Percentiles rank a stretch among this genome's conserved stretches.
Evolutionary conservation across 495 filamentous ascomycete species (phyloP).

Genomic region (Gamarada debralockiae): DNA sequence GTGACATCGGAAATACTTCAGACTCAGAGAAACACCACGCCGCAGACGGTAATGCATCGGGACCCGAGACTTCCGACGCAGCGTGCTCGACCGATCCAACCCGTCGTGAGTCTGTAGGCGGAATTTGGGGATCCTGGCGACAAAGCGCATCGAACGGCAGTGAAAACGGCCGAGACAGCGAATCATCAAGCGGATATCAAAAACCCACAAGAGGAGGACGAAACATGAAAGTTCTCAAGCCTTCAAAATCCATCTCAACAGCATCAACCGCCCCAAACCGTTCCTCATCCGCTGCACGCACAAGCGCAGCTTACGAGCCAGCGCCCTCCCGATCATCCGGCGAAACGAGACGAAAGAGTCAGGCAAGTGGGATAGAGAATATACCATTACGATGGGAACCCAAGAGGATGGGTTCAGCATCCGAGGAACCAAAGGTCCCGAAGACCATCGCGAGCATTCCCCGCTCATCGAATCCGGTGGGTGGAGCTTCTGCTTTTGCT

Average conservation of each 20-base stretch:
- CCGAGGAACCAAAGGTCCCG: constrained; percentile 35
- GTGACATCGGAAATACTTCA: constrained; percentile 28
- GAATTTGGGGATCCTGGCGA: constrained; percentile 68
- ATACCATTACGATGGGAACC: constrained; percentile 28
- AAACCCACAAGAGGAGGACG: constrained; percentile 48
- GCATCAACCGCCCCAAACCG: constrained; percentile 23
- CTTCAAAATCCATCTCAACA: constrained; percentile 50
- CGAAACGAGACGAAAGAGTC: constrained; percentile 24
- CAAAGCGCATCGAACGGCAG: constrained; percentile 35
- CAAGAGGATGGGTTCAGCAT: constrained; percentile 21
- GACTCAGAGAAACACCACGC: constrained; percentile 30
- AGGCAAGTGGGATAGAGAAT: constrained; percentile 24
- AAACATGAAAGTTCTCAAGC: constrained; percentile 76
- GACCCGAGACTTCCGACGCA: constrained; percentile 28
- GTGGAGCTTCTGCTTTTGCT: constrained; percentile 91
- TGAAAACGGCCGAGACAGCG: constrained; percentile 14
- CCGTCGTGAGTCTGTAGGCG: constrained; percentile 41
- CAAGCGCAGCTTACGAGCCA: constrained; percentile 42
- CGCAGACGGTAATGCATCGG: constrained; percentile 26
- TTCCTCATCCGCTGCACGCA: constrained; percentile 27
- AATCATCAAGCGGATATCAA: constrained; percentile 49
- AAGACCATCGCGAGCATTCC: constrained; percentile 36
- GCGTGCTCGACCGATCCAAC: constrained; percentile 29
- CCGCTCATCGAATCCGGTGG: constrained; percentile 69
- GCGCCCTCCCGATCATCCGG: constrained; percentile 30